Conservation (phyloP, 495 filamentous ascomycete species). For the Tricharina praecox region DNA sequence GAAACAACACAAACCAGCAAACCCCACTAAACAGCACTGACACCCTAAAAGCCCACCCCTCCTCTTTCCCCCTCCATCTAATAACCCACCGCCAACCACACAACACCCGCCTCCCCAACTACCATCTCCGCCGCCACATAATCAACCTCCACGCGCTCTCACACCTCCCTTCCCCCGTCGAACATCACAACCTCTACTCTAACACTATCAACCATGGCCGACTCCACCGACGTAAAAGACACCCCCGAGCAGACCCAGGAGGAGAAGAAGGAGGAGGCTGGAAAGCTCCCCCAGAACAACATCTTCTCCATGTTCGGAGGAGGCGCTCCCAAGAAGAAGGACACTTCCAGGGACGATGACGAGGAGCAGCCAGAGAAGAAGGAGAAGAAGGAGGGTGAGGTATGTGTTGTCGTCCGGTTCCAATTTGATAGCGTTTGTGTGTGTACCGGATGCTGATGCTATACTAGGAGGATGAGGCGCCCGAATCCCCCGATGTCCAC, state of each 20-base stretch:
- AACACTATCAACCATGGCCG: slow-evolving; percentile 4
- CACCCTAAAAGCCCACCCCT: slow-evolving; percentile 3
- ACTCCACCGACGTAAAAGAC: slow-evolving; percentile 18
- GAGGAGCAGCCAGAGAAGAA: slow-evolving; percentile 51
- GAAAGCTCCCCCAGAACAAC: slow-evolving; percentile 31
- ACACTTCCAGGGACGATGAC: slow-evolving; percentile 58
- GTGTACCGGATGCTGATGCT: too few relatives aligned
- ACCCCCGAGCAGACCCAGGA: slow-evolving; percentile 14
- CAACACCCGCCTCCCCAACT: neutral
- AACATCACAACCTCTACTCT: neutral
- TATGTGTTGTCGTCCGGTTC: slow-evolving; percentile 9
- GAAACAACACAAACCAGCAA: neutral
- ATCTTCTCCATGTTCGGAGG: slow-evolving; percentile 98
- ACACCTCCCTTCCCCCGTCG: neutral
- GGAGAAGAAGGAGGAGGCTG: slow-evolving; percentile 17
- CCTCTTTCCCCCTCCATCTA: slow-evolving; percentile 2
- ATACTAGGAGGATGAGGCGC: slow-evolving; percentile 46
- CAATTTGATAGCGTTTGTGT: too few relatives aligned
- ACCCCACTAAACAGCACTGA: neutral
- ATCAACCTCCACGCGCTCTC: neutral
- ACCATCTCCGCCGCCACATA: neutral
- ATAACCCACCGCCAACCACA: neutral
- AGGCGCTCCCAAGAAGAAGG: slow-evolving; percentile 66
- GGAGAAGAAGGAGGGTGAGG: slow-evolving; percentile 46
- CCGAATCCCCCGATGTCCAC: slow-evolving; percentile 79